phyloP scores from a whole-genome alignment of 192 early-diverging fungal genomes.

The Globomyces pollinis-pini region DNA sequence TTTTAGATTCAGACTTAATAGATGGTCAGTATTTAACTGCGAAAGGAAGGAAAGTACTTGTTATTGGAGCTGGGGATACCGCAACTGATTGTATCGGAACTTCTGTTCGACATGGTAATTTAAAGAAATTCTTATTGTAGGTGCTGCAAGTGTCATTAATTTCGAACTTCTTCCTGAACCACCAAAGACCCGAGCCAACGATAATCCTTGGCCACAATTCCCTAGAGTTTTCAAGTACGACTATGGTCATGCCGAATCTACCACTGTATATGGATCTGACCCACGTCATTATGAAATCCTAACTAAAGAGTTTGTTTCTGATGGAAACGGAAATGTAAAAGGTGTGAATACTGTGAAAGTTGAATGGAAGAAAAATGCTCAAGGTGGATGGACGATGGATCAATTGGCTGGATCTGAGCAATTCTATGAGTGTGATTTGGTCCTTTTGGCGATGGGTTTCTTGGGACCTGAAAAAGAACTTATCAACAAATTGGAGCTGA shows the following conservation, averaged over 20 bases:
- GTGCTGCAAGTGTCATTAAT: conserved; percentile 82
- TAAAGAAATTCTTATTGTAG: conserved; percentile 12
- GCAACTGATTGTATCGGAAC: conserved; percentile 96
- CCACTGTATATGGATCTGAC: conserved; percentile 82
- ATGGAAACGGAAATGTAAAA: conserved; percentile 69
- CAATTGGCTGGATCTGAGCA: conserved; percentile 81
- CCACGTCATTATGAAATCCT: conserved; percentile 92
- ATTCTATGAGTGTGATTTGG: conserved; percentile 81
- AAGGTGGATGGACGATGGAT: conserved; percentile 77
- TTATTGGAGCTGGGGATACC: conserved; percentile 98
- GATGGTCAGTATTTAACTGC: conserved; percentile 74
- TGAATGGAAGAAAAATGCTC: conserved; percentile 83
- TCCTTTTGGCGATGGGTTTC: conserved; percentile 95
- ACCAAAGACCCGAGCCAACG: conserved; percentile 65
- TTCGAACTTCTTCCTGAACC: conserved; percentile 97
- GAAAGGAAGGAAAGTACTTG: conserved; percentile 87
- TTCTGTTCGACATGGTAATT: conserved; percentile 70
- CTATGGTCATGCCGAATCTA: conserved; percentile 92
- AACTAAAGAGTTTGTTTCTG: conserved; percentile 89
- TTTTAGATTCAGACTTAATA: conserved; percentile 71
- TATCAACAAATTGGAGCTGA: conserved; percentile 70
- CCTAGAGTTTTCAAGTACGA: conserved; percentile 92
- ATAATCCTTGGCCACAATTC: conserved; percentile 98
- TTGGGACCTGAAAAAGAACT: conserved; percentile 84
- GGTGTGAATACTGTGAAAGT: conserved; percentile 93